A percentile compares a stretch with the other conserved stretches of the same genome.
These are phyloP conservation scores for rapeseed (Brassica napus) DNA, from an alignment of 345 rosid species.

Conservation along the genomic window Da-Ae NC_063442.1:12790501-12791000, in stretches of 20 bases:
- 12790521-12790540: too few species aligned
- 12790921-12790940: slow-evolving; percentile 17
- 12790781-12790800: neutral
- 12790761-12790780: neutral
- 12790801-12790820: neutral
- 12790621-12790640: too few species aligned
- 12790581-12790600: too few species aligned
- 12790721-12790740: too few species aligned
- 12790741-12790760: neutral
- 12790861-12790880: slow-evolving; percentile 9
- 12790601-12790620: too few species aligned
- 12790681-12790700: too few species aligned
- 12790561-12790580: too few species aligned
- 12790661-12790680: too few species aligned
- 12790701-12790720: too few species aligned
- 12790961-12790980: neutral
- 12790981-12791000: slow-evolving; percentile 7
- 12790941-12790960: slow-evolving; percentile 12
- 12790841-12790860: neutral
- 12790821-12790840: neutral
- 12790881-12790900: slow-evolving; percentile 4
- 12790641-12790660: too few species aligned
- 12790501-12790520: too few species aligned
- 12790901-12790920: slow-evolving; percentile 31
- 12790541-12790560: too few species aligned